Evolutionary conservation across 1,139 yeast species (phyloP), one percentile per base, ranked within the genome.

Genomic region (Hemisphaericaspora subhashii): DNA sequence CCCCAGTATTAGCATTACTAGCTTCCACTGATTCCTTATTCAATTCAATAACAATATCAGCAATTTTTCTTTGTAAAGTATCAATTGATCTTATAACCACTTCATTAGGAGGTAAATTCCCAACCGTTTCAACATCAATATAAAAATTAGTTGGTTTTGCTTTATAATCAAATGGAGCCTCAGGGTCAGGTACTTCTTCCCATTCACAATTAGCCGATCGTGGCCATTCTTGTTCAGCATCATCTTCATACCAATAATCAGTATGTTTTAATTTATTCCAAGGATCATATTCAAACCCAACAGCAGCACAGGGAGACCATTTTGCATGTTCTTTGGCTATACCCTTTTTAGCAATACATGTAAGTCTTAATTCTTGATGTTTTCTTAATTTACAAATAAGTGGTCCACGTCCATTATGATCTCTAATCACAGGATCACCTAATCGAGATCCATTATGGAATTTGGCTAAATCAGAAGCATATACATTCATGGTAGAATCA

Each of bases 221-320:
- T 31, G 97, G 97, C 99, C 99, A 92, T 68, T 92, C 99, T 34
- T 75, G 79, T 31, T 79, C 88, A 25, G 87, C 84, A 57, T 83
- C 86, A 46, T 83, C 94, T 64, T 92, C 98, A 60, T 84, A 88
- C 99, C 99, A 92, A 58, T 79, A 86, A 53, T 89, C 96, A 0
- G 98, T 92, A 60, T 92, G 98, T 56, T 85, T 84, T 52, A 94
- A 74, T 66, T 92, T 94, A 64, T 92, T 92, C 95, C 96, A 92
- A n/a, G 99, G 99, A 58, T 92, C 99, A 57, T 92, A 92, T 64
- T 92, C 99, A 56, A 92, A 92, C 17, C 95, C 98, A 41, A 94
- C 77, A n/a, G 98, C 98, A 0, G 97, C 78, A 52, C 95, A 86
- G 1, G 98, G 97, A 5, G 95, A 84, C 98, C 98, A 92, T 58